A percentile compares a stretch with the other conserved stretches of the same genome.
phyloP scores from a whole-genome alignment of 371 early-diverging fungal genomes.

The Entomophthora muscae region DNA sequence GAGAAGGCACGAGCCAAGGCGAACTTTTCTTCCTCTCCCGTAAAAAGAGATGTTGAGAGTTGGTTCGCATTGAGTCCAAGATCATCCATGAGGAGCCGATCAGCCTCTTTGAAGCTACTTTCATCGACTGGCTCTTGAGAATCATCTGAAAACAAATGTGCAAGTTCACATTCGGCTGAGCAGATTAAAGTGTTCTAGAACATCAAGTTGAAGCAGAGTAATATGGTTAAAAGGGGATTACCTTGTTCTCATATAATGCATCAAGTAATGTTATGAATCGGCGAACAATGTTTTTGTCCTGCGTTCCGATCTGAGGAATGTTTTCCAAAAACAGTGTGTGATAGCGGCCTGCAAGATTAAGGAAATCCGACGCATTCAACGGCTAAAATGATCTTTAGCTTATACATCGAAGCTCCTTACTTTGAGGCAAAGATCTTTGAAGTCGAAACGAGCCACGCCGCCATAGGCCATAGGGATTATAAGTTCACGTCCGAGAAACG shows the following conservation, averaged over 20 bases:
- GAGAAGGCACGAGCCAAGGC: slow-evolving; percentile 87
- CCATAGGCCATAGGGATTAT: slow-evolving; percentile 36
- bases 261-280: slow-evolving; percentile 90
- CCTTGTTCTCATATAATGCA: slow-evolving; percentile 68
- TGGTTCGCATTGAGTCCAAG: slow-evolving; percentile 23
- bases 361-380: slow-evolving; percentile 76
- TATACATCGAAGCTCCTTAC: slow-evolving; percentile 11
- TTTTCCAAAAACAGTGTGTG: slow-evolving; percentile 60
- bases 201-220: slow-evolving; percentile 9
- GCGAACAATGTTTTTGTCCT: slow-evolving; percentile 69
- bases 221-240: slow-evolving; percentile 11
- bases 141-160: slow-evolving; percentile 44
- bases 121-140: slow-evolving; percentile 13
- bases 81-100: slow-evolving; percentile 22
- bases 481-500: slow-evolving; percentile 56
- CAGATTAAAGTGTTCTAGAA: slow-evolving; percentile 34
- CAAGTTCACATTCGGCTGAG: slow-evolving; percentile 45
- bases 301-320: slow-evolving; percentile 64
- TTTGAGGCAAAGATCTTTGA: slow-evolving; percentile 66
- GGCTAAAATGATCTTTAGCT: slow-evolving; percentile 16
- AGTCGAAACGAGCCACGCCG: slow-evolving; percentile 55
- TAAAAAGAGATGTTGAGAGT: slow-evolving; percentile 24
- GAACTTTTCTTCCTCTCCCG: slow-evolving; percentile 86
- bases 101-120: slow-evolving; percentile 19
- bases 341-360: slow-evolving; percentile 52